Percentiles rank a stretch among this genome's conserved stretches.
Conservation (phyloP, 176 grass and related monocot species). For the Zea luxurians region DNA sequence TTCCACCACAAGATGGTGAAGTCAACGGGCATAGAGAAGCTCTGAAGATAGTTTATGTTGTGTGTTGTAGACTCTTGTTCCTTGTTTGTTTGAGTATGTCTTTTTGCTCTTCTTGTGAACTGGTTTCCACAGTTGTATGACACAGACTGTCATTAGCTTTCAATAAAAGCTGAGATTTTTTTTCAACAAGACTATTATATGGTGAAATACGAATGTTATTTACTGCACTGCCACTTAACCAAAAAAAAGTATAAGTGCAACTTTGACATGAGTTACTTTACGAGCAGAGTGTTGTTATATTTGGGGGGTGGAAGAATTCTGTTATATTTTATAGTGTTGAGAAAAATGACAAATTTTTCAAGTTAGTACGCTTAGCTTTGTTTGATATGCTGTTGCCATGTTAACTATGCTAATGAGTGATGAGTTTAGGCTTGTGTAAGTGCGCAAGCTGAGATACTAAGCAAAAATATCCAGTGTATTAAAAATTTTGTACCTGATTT, state of each 20-base stretch:
- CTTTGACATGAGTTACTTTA: background rate
- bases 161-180: background rate
- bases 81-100: background rate
- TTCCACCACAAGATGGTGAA: background rate
- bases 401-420: background rate
- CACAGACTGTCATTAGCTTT: background rate
- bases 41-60: background rate
- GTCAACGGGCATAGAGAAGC: background rate
- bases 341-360: background rate
- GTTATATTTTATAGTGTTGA: background rate
- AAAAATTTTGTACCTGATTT: conserved; percentile 60
- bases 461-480: background rate
- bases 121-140: background rate
- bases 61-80: background rate
- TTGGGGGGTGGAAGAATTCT: background rate
- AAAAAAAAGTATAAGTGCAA: background rate
- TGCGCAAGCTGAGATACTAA: conserved; percentile 11
- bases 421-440: background rate
- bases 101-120: background rate
- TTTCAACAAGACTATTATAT: background rate
- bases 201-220: background rate
- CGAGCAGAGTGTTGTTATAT: background rate
- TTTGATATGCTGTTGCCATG: background rate
- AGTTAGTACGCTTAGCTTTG: background rate
- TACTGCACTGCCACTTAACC: background rate